Evolutionary conservation across 2,329 filamentous ascomycete species (phyloP).

Genomic region (Alternaria brassicae): DNA sequence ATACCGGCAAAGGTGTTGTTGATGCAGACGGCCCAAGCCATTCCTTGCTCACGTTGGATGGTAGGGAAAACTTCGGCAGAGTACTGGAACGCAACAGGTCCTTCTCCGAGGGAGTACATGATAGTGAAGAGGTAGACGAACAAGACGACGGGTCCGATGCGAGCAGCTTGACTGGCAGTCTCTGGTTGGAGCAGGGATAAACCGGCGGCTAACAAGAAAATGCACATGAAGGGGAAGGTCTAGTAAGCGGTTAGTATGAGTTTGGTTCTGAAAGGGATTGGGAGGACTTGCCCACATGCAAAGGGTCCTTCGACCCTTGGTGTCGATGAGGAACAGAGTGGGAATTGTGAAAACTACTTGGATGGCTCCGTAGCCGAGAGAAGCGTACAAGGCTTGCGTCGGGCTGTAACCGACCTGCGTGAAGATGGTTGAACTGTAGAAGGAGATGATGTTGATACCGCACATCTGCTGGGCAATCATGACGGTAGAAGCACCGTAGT

Average conservation of each 20-base stretch:
- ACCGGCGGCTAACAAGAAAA: slow-evolving; percentile 47
- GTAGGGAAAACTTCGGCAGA: slow-evolving; percentile 50
- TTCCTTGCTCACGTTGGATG: slow-evolving; percentile 51
- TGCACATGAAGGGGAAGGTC: slow-evolving; percentile 49
- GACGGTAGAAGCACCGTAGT: slow-evolving; percentile 50
- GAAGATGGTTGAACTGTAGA: slow-evolving; percentile 79
- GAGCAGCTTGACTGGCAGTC: slow-evolving; percentile 22
- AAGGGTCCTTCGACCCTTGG: slow-evolving; percentile 47
- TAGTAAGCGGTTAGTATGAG: neutral
- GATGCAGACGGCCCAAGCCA: slow-evolving; percentile 52
- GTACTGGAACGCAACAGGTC: slow-evolving; percentile 60
- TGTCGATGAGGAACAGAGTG: slow-evolving; percentile 50
- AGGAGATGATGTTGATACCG: slow-evolving; percentile 75
- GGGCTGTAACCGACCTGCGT: slow-evolving; percentile 55
- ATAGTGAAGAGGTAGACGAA: slow-evolving; percentile 34
- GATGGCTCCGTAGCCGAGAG: slow-evolving; percentile 48
- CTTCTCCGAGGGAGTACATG: slow-evolving; percentile 48
- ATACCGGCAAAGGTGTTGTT: slow-evolving; percentile 55
- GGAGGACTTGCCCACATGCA: slow-evolving; percentile 27
- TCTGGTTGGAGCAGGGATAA: slow-evolving; percentile 43
- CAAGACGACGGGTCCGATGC: slow-evolving; percentile 47
- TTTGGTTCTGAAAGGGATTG: neutral
- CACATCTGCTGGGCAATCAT: slow-evolving; percentile 53
- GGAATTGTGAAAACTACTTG: slow-evolving; percentile 49
- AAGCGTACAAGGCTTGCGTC: slow-evolving; percentile 44